Percentiles rank a stretch among this genome's conserved stretches.
phyloP scores from a whole-genome alignment of 768 basidiomycete genomes.

The Holtermannia corniformis region DNA sequence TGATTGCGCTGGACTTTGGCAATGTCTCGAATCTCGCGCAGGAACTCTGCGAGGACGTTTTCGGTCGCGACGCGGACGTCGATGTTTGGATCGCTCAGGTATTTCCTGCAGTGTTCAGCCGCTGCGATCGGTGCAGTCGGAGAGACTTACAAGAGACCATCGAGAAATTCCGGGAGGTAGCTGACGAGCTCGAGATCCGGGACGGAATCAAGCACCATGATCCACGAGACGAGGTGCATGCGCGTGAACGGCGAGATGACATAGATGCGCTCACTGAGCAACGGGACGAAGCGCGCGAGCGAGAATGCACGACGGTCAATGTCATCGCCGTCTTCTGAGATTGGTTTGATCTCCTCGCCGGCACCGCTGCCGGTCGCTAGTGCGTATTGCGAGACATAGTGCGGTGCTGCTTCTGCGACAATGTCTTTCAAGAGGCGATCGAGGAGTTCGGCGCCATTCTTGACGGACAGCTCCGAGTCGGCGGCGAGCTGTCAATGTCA shows the following conservation, averaged over 20 bases:
- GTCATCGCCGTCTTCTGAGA: constrained; percentile 43
- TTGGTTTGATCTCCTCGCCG: background rate
- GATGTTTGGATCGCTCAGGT: constrained; percentile 86
- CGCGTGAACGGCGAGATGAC: constrained; percentile 92
- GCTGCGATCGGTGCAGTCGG: constrained; percentile 35
- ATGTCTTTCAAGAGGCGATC: constrained; percentile 97
- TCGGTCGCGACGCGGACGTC: constrained; percentile 89
- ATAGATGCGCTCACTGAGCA: constrained; percentile 84
- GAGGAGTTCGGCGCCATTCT: constrained; percentile 94
- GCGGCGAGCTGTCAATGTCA: constrained; percentile 64
- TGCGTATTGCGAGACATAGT: constrained; percentile 77
- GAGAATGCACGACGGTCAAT: constrained; percentile 64
- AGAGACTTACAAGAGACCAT: constrained; percentile 67
- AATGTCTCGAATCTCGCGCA: constrained; percentile 81
- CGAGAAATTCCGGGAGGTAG: constrained; percentile 88
- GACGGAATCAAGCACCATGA: constrained; percentile 86
- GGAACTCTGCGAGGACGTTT: constrained; percentile 74
- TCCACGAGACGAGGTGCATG: constrained; percentile 95
- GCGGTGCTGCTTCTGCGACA: constrained; percentile 89
- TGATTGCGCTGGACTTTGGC: constrained; percentile 54
- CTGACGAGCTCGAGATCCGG: constrained; percentile 92
- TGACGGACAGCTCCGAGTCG: constrained; percentile 89
- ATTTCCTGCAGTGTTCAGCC: constrained; percentile 53
- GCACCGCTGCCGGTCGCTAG: constrained; percentile 51
- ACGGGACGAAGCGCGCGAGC: constrained; percentile 83